Base-by-base conservation (phyloP, 805 yeast genomes). In the Ogataea nakhonphanomensis region DNA sequence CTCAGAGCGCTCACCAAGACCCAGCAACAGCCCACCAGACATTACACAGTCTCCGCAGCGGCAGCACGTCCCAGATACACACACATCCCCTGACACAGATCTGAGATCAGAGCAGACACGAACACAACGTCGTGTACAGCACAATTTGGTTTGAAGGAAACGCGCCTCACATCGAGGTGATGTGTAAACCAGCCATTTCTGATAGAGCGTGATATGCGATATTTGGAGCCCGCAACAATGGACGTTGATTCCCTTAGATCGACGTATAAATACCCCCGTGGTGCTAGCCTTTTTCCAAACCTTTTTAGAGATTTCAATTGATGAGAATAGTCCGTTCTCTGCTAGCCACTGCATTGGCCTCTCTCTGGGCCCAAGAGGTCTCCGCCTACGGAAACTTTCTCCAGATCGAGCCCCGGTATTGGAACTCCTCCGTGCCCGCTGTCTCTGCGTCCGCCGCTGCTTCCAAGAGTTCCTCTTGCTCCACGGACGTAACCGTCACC, bases 401-500 rank as follows among this genome's bases (percentile, higher is more conserved):
- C 26, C 17, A 27, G 17, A 8, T 35, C 12, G 44, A 39, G 41
- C 49, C 50, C 7, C 30, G 44, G 25, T 50, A 50, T 39, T 50
- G 54, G 54, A 50, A 50, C 45, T 27, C 44, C 15, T 50, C 55
- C 8, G 5, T 23, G 11, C 33, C 37, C 8, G 12, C 34, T 17
- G 20, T 17, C 5, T 17, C 20, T 3, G 3, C 20, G 20, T 17
- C 20, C 5, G 3, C 20, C 20, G 3, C 20, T 17, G 20, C 20
- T 17, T 9, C 25, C 43, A 13, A 20, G 22, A 12, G 13, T 36
- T 30, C 50, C 8, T 39, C 48, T 4, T 51, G 54, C 29, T 39
- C 53, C 8, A 46, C 50, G 7, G 54, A 50, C 33, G 23, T 44
- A 12, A 50, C 56, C 4, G 30, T 48, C 12, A 52, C 54, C 7